A percentile compares a stretch with the other conserved stretches of the same genome.
Evolutionary conservation across 192 early-diverging fungal genomes (phyloP).

Genomic region (Lobulomyces angularis): DNA sequence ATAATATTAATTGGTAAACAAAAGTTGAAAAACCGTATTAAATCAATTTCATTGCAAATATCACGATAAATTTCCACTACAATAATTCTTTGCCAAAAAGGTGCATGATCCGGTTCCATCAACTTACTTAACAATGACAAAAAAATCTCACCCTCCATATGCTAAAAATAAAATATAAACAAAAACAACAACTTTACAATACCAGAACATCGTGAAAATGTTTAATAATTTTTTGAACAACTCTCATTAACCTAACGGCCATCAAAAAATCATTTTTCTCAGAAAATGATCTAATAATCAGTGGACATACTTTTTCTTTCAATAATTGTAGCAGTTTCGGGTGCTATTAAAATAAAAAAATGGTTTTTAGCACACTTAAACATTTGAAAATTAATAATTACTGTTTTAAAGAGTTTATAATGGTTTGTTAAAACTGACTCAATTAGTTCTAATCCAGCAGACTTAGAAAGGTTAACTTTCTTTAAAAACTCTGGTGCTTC

Average conservation of each 20-base stretch:
- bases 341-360: slow-evolving; percentile 34
- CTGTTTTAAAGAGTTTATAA: slow-evolving; percentile 58
- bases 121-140: slow-evolving; percentile 76
- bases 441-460: slow-evolving; percentile 81
- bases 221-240: slow-evolving; percentile 68
- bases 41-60: slow-evolving; percentile 42
- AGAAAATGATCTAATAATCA: slow-evolving; percentile 84
- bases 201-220: slow-evolving; percentile 60
- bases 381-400: slow-evolving; percentile 14
- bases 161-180: slow-evolving; percentile 18
- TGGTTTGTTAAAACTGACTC: slow-evolving; percentile 80
- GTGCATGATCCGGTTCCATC: slow-evolving; percentile 59
- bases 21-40: slow-evolving; percentile 38
- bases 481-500: slow-evolving; percentile 53
- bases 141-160: slow-evolving; percentile 90
- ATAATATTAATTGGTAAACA: slow-evolving; percentile 2
- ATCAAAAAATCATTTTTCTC: slow-evolving; percentile 75
- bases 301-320: slow-evolving; percentile 73
- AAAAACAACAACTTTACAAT: slow-evolving; percentile 1
- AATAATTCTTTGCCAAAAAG: slow-evolving; percentile 66
- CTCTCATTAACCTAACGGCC: slow-evolving; percentile 68
- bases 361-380: neutral
- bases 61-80: slow-evolving; percentile 69
- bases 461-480: slow-evolving; percentile 36
- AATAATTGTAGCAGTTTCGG: slow-evolving; percentile 55